A percentile compares a stretch with the other conserved stretches of the same genome.
Conservation (phyloP, 768 basidiomycete genomes). For the Macrolepiota fuliginosa region DNA sequence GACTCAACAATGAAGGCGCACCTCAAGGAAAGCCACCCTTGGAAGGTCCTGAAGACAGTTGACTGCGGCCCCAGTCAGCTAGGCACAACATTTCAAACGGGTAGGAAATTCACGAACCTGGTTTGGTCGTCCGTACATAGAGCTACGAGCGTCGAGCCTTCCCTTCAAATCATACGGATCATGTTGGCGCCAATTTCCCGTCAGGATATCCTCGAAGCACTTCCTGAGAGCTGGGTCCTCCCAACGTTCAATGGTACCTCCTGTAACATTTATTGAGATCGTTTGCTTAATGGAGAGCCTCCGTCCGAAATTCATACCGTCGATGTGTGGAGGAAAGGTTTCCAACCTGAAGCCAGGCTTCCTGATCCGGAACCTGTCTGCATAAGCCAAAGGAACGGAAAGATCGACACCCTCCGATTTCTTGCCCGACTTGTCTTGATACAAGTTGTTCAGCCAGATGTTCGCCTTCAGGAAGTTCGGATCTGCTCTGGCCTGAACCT, state of each 20-base stretch:
- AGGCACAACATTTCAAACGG: neutral
- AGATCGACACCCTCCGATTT: slow-evolving; percentile 26
- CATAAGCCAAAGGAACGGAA: slow-evolving; percentile 59
- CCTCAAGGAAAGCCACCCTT: slow-evolving; percentile 76
- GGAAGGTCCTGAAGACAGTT: slow-evolving; percentile 61
- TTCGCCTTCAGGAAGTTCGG: slow-evolving; percentile 60
- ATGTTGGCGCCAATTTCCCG: slow-evolving; percentile 60
- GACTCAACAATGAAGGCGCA: slow-evolving; percentile 19
- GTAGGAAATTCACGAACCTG: slow-evolving; percentile 30
- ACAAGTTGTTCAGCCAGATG: slow-evolving; percentile 65
- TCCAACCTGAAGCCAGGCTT: slow-evolving; percentile 61
- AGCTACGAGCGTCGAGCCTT: slow-evolving; percentile 57
- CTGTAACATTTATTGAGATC: slow-evolving; percentile 2
- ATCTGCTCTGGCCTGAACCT: slow-evolving; percentile 69
- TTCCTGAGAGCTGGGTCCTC: slow-evolving; percentile 56
- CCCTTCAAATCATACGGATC: slow-evolving; percentile 65
- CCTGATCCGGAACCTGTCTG: slow-evolving; percentile 73
- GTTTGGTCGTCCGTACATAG: slow-evolving; percentile 57
- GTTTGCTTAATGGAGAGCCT: neutral
- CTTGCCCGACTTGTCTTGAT: slow-evolving; percentile 39
- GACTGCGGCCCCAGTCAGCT: slow-evolving; percentile 25
- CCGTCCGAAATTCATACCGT: slow-evolving; percentile 25
- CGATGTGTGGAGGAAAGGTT: slow-evolving; percentile 41
- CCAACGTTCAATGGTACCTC: slow-evolving; percentile 63
- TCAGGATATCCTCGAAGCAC: slow-evolving; percentile 62